These are phyloP conservation scores for Acarospora socialis DNA, from an alignment of 2,329 filamentous ascomycete genomes.

Conservation along the genomic window DNA sequence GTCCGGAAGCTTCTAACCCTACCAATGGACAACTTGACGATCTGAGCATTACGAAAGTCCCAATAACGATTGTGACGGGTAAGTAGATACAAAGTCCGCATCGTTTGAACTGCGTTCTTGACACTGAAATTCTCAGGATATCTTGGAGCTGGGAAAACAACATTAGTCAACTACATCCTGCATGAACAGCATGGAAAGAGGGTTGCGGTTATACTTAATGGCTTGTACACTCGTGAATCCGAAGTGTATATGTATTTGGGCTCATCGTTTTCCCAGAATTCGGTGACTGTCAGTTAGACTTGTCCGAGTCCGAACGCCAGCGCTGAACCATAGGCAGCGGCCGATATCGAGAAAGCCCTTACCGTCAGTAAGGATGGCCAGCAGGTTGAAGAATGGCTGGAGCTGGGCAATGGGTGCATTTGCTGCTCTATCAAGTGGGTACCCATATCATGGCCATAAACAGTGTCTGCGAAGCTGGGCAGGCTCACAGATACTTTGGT, in stretches of 20 bases:
- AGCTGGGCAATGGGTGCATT: slow-evolving; percentile 91
- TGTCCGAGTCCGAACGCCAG: slow-evolving; percentile 5
- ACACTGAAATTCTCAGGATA: slow-evolving; percentile 55
- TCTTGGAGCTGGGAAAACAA: slow-evolving; percentile 89
- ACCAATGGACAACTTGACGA: slow-evolving; percentile 15
- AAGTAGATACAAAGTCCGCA: slow-evolving; percentile 9
- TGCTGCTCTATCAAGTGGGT: slow-evolving; percentile 88
- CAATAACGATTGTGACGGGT: slow-evolving; percentile 38
- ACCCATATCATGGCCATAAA: background rate
- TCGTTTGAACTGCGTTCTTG: slow-evolving; percentile 4
- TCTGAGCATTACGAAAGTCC: slow-evolving; percentile 26
- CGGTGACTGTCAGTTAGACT: slow-evolving; percentile 51
- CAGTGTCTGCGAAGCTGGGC: no score
- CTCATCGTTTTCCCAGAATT: slow-evolving; percentile 43
- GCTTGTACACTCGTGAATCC: slow-evolving; percentile 26
- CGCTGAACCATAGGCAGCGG: slow-evolving; percentile 38
- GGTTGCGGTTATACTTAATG: slow-evolving; percentile 95
- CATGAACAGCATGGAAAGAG: slow-evolving; percentile 94
- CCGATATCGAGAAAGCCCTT: slow-evolving; percentile 90
- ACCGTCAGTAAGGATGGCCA: slow-evolving; percentile 76
- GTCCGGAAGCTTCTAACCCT: slow-evolving; percentile 9
- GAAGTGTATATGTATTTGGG: slow-evolving; percentile 12
- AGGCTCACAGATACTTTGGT: no score
- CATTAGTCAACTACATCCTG: slow-evolving; percentile 86
- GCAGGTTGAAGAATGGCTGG: slow-evolving; percentile 84